A percentile compares a stretch with the other conserved stretches of the same genome.
These are phyloP conservation scores for Pleurotus djamor DNA, from an alignment of 768 basidiomycete genomes.

Conservation along the genomic window DNA sequence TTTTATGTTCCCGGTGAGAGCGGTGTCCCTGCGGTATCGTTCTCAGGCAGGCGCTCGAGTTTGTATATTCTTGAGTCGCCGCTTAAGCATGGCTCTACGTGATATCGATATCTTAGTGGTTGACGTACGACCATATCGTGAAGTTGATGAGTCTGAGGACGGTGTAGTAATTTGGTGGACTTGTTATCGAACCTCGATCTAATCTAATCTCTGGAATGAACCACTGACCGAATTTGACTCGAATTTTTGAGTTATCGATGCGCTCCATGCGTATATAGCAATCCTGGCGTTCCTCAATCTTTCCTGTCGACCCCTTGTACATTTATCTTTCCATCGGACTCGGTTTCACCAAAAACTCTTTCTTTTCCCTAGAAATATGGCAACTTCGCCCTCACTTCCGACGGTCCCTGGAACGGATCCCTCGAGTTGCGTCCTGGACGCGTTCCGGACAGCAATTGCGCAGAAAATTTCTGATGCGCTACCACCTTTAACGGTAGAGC, in stretches of 20 bases:
- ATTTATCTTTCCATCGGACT: not conserved
- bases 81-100: too few species aligned
- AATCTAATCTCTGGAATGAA: not conserved
- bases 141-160: too few species aligned
- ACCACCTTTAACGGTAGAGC: slow-evolving; percentile 63
- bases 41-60: too few species aligned
- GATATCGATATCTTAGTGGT: too few species aligned
- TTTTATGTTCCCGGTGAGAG: too few species aligned
- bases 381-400: slow-evolving; percentile 27
- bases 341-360: not conserved
- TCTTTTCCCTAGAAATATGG: slow-evolving; percentile 14
- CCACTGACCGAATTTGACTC: not conserved
- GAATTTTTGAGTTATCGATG: slow-evolving; percentile 3
- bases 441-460: slow-evolving; percentile 82
- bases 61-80: too few species aligned
- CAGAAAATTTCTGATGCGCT: slow-evolving; percentile 65
- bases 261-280: not conserved
- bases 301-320: slow-evolving; percentile 2
- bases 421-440: slow-evolving; percentile 64
- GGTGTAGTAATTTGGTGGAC: too few species aligned
- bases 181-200: not conserved
- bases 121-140: too few species aligned
- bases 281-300: slow-evolving; percentile 3
- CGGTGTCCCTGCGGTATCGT: too few species aligned
- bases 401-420: slow-evolving; percentile 52